Percentiles rank a stretch among this genome's conserved stretches.
phyloP scores from a whole-genome alignment of 1,284 basidiomycete species.

The Inonotus hispidus region DNA sequence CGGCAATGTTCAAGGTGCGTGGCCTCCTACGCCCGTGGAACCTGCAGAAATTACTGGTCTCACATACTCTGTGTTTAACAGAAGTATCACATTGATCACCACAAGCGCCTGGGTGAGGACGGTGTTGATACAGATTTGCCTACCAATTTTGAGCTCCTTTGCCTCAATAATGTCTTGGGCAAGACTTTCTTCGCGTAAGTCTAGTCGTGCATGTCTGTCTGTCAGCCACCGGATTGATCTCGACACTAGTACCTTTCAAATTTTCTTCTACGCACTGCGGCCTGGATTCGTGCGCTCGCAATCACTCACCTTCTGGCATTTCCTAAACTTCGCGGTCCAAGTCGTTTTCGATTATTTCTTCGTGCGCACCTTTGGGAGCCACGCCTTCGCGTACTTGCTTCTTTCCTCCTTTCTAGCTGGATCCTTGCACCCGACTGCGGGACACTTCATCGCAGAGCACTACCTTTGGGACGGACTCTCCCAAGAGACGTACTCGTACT shows the following conservation, averaged over 20 bases:
- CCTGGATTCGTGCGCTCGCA: conserved; percentile 93
- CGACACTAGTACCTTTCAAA: conserved; percentile 91
- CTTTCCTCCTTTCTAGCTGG: conserved; percentile 93
- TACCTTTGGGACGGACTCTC: conserved; percentile 86
- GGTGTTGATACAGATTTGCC: conserved; percentile 95
- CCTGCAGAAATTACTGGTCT: neutral
- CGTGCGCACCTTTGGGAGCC: conserved; percentile 52
- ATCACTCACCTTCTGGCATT: conserved; percentile 78
- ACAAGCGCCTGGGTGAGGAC: conserved; percentile 94
- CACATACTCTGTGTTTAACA: conserved; percentile 25
- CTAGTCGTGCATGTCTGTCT: neutral
- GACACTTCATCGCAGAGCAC: conserved; percentile 97
- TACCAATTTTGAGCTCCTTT: conserved; percentile 77
- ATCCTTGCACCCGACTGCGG: conserved; percentile 90
- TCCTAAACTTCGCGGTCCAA: conserved; percentile 70
- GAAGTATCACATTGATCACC: conserved; percentile 92
- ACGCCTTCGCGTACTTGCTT: conserved; percentile 80
- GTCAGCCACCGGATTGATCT: conserved; percentile 2
- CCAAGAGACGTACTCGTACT: conserved; percentile 98
- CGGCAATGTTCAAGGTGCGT: conserved; percentile 89
- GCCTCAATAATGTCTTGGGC: conserved; percentile 92
- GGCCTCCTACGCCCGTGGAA: neutral
- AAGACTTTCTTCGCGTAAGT: conserved; percentile 96
- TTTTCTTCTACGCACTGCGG: conserved; percentile 95
- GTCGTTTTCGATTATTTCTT: conserved; percentile 71